Base-by-base conservation (phyloP, 257 asterid species). In the Solanum appendiculatum region DNA sequence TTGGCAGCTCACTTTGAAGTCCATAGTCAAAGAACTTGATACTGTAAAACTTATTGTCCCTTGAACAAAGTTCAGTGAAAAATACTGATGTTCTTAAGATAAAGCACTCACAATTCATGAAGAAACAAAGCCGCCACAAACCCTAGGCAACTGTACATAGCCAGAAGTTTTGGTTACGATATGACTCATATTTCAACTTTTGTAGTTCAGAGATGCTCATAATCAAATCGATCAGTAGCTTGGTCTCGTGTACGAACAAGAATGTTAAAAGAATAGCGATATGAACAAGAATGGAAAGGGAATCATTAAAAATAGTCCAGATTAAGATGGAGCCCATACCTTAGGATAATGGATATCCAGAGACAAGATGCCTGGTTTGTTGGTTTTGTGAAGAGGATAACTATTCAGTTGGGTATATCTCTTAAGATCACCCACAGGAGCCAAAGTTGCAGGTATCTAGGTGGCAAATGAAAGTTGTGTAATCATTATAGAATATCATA, bases 361-460 rank as follows among this genome's bases (percentile, higher is more conserved):
- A 12, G 98, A 93, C 85, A 96, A 92, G 89, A 97, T 95, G 80
- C 99, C 99, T 78, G 99, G 99, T 89, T 96, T 97, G 92, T 91
- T 95, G 86, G 99, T 95, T 78, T 93, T 94, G 87, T 97, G 99
- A 89, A 97, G 99, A 85, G 99, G 99, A 89, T 93, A 93, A 78
- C 97, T 94, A 83, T 93, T 96, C 87, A 95, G 96, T 85, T 97
- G 99, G 74, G 96, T 95, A 89, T 94, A 97, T 89, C 96, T 93
- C 92, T 95, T 98, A 89, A 97, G 89, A 64, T 93, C 95, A 60
- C 93, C 98, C 77, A 93, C 39, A 72, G 96, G 88, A 87, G 99
- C 97, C 93, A 97, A 86, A 12, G 97, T 93, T 80, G 96, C 48
- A 63, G 99, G 93, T 83, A 91, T 88, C 98, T 97, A 89, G 66